Base-by-base conservation (phyloP, 2,329 filamentous ascomycete genomes). In the Fusarium haematococcum region DNA sequence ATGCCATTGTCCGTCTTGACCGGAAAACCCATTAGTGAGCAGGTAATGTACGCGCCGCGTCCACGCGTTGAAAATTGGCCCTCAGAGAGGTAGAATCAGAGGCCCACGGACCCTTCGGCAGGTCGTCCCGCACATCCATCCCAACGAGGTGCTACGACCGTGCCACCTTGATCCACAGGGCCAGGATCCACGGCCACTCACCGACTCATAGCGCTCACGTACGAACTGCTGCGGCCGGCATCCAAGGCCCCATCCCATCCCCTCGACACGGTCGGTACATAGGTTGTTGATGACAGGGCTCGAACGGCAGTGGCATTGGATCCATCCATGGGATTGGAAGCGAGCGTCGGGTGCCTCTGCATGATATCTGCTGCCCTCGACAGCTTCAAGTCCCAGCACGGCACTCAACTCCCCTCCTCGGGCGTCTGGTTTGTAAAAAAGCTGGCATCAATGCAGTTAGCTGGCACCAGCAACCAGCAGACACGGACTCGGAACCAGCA, bases 181-280 rank as follows among this genome's bases (percentile, higher is more conserved):
- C 57, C 73, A 59, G 70, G 70, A 74, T 75, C 68, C 70, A 74
- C 45, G 74, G 60, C 76, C 76, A 78, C 74, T 78, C 76, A 78
- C 76, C 76, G 76, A 78, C 76, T 78, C 62, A 25, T 73, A 71
- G 60, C 59, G 75, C 70, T 74, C 71, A 75, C 74, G 75, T 74
- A 78, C 72, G 68, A 75, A 74, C 74, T 74, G 68, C 72, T 77
- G 69, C 68, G 56, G 65, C 69, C 63, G 67, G 71, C 67, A 69
- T 66, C 67, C 63, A 63, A 66, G 50, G 50, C 50, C 50, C 50
- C 66, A 61, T 63, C 45, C 48, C 66, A 61, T 52, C 45, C 45
- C 45, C 67, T 73, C 48, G 57, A 60, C 27, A 64, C 43, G 20
- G 37, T 39, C 66, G 70, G 61, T 60, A 41, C 23, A 50, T 50